These are phyloP conservation scores for Eremochloa ophiuroides DNA, from an alignment of 176 grass and related monocot species.

Conservation along the genomic window DNA sequence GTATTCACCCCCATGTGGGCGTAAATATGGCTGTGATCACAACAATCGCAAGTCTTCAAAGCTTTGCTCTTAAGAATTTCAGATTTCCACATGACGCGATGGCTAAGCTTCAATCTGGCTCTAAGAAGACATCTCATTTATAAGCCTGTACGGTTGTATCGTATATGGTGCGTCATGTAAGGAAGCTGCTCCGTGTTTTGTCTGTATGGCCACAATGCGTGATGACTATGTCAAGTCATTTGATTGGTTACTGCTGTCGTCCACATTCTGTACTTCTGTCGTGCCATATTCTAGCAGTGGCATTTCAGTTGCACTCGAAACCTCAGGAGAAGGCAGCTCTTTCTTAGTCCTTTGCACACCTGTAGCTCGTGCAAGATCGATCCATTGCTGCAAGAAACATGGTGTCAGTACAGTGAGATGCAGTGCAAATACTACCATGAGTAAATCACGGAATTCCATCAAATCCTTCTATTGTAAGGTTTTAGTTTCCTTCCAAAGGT, in stretches of 20 bases:
- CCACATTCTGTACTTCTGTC: conserved; percentile 49
- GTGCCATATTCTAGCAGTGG: conserved; percentile 66
- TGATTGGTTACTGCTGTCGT: conserved; percentile 53
- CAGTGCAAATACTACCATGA: neutral
- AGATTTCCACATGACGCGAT: neutral
- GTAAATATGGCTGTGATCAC: neutral
- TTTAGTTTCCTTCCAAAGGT: neutral
- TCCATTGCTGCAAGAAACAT: conserved; percentile 85
- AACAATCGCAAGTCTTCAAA: neutral
- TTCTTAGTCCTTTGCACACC: conserved; percentile 70
- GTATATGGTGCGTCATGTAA: neutral
- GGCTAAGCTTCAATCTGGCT: conserved; percentile 14
- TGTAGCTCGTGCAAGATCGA: conserved; percentile 87
- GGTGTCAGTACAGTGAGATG: conserved; percentile 5
- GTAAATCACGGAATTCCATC: neutral
- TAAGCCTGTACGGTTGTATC: conserved; percentile 16
- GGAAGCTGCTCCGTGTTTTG: conserved; percentile 1
- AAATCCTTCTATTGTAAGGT: neutral
- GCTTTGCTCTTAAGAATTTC: conserved; percentile 22
- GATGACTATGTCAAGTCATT: conserved; percentile 29
- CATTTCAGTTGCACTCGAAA: conserved; percentile 55
- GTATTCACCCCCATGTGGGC: neutral
- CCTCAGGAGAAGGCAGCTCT: conserved; percentile 41
- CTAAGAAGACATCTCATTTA: neutral
- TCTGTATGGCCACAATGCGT: neutral